Percentiles rank a stretch among this genome's conserved stretches.
phyloP scores from a whole-genome alignment of 768 basidiomycete species.

The Vararia minispora region DNA sequence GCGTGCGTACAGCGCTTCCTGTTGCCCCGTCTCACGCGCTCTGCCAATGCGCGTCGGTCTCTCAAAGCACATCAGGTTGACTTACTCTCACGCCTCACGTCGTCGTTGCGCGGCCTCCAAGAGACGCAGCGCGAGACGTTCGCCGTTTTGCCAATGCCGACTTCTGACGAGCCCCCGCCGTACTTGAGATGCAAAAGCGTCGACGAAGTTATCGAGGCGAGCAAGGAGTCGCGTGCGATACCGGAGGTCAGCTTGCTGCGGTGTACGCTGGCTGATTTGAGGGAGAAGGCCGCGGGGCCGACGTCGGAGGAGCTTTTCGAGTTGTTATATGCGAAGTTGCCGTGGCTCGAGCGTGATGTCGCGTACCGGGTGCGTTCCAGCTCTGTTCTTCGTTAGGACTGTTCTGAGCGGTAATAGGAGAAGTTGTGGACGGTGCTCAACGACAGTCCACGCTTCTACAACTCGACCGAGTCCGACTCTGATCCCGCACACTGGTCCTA shows the following conservation, averaged over 20 bases:
- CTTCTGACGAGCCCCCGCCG: constrained; percentile 33
- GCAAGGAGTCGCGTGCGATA: constrained; percentile 21
- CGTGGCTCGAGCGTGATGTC: constrained; percentile 48
- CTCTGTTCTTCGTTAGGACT: neutral
- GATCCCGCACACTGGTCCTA: constrained; percentile 28
- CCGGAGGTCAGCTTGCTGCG: constrained; percentile 49
- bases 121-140: constrained; percentile 43
- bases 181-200: constrained; percentile 38
- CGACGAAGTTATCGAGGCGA: constrained; percentile 24
- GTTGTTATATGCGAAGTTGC: constrained; percentile 43
- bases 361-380: constrained; percentile 38
- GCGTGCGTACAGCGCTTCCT: constrained; percentile 45
- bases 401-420: constrained; percentile 20
- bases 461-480: constrained; percentile 12
- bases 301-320: constrained; percentile 51
- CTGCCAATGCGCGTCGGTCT: constrained; percentile 49
- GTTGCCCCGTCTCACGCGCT: constrained; percentile 51
- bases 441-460: constrained; percentile 35
- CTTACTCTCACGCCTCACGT: constrained; percentile 42
- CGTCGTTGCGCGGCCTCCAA: constrained; percentile 45
- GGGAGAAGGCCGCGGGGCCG: constrained; percentile 27
- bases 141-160: constrained; percentile 44
- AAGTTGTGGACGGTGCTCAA: constrained; percentile 54
- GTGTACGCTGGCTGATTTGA: constrained; percentile 44
- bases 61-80: constrained; percentile 48